Evolutionary conservation across 2,329 filamentous ascomycete species (phyloP).

Genomic region (Colletotrichum lentis): DNA sequence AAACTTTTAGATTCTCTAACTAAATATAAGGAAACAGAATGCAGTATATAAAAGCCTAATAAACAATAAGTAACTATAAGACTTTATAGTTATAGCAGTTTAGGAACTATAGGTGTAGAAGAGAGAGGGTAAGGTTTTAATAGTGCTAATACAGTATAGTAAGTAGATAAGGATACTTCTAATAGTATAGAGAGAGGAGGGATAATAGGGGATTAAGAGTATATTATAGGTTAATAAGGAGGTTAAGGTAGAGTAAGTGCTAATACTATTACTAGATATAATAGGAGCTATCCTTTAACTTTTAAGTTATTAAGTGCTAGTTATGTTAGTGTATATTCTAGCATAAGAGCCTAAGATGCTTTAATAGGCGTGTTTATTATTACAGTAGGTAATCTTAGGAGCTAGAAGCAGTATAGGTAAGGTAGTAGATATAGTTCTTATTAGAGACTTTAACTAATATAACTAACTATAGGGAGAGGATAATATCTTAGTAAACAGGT

Average conservation of each 20-base stretch:
- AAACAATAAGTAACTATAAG: constrained; percentile 37
- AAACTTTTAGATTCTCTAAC: constrained; percentile 35
- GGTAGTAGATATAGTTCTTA: background rate
- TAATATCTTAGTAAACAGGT: background rate
- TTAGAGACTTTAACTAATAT: background rate
- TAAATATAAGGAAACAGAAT: constrained; percentile 36
- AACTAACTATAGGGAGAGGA: background rate
- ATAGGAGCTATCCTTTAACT: background rate
- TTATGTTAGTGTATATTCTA: background rate
- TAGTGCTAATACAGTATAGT: constrained; percentile 37
- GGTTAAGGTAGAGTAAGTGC: background rate
- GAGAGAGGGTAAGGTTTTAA: constrained; percentile 36
- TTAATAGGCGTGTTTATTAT: background rate
- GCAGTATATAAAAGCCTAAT: constrained; percentile 38
- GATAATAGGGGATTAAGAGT: constrained; percentile 26
- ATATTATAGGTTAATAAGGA: constrained; percentile 7
- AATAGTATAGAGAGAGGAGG: background rate
- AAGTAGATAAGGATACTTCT: constrained; percentile 36
- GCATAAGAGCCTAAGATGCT: constrained; percentile 2
- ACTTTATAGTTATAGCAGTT: constrained; percentile 36
- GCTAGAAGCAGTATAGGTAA: background rate
- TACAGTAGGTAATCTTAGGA: background rate
- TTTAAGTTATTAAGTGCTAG: background rate
- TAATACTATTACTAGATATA: background rate
- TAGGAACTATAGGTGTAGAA: constrained; percentile 35